Evolutionary conservation across 1,284 basidiomycete genomes (phyloP), one percentile per base, ranked within the genome.

Genomic region (Ceratobasidium theobromae): DNA sequence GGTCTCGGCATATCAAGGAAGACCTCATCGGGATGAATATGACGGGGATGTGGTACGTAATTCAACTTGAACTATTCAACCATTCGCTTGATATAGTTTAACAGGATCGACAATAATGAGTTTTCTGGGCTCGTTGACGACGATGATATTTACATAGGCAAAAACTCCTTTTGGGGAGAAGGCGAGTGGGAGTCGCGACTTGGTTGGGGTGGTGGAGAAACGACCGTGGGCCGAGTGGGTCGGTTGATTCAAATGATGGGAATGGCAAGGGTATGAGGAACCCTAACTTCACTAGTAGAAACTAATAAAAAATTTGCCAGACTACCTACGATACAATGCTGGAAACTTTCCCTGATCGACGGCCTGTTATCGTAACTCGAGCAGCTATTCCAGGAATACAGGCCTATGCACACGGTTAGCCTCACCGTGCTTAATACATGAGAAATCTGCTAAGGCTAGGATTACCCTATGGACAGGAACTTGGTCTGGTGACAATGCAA

Each of bases 221-320:
- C 60, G 3, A 65, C 60, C 8, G 60, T 65, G 4, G 60, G 60
- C 25, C 51, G 30, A 16, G 60, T 28, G 16, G 60, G 60, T 11
- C 49, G 60, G 30, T 53, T 65, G 49, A 52, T 65, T 6, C 60
- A 65, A 35, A 53, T 65, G 60, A 65, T 65, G 51, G 60, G 60
- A 14, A 65, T 65, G 60, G 60, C 60, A 2, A 65, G 46, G 51
- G 60, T 53, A 53, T n/a, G 40, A 21, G 21, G 8, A 53, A 21
- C n/a, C 3, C 4, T 33, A 6, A 25, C 21, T 21, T 6, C 23
- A 21, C 3, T 27, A 25, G 27, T 14, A 6, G n/a, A 14, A 5
- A 6, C 5, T 25, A 16, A 23, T 28, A 53, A 21, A 14, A 9
- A 8, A 11, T 21, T 40, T 28, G 5, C 12, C 28, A 65, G 60